These are phyloP conservation scores for Arthrinium puccinioides DNA, from an alignment of 2,329 filamentous ascomycete species.

Conservation along the genomic window DNA sequence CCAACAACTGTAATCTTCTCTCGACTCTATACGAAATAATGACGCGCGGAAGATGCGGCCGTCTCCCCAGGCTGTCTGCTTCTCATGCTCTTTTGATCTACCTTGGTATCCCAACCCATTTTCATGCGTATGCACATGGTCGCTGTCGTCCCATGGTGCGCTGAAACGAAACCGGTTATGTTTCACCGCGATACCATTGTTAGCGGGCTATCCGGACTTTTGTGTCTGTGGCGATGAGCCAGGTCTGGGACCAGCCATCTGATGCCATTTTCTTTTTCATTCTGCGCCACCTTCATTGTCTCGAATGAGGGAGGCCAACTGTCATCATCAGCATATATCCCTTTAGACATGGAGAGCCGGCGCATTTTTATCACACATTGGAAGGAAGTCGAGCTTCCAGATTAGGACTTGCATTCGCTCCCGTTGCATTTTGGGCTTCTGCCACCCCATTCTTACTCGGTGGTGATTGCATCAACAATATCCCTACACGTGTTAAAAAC, in stretches of 20 bases:
- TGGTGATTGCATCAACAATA: too few relatives aligned
- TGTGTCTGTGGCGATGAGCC: neutral
- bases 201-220: neutral
- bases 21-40: slow-evolving; percentile 21
- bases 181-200: slow-evolving; percentile 4
- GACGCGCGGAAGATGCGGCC: slow-evolving; percentile 11
- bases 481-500: too few relatives aligned
- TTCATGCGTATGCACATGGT: neutral
- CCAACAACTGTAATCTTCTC: slow-evolving; percentile 19
- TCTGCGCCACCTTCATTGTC: neutral
- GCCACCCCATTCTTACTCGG: too few relatives aligned
- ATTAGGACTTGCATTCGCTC: too few relatives aligned
- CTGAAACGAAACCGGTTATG: slow-evolving; percentile 4
- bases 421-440: too few relatives aligned
- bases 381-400: too few relatives aligned
- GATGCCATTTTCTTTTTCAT: neutral
- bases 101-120: neutral
- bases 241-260: neutral
- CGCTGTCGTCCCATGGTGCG: slow-evolving; percentile 1
- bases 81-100: neutral
- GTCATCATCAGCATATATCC: slow-evolving; percentile 4
- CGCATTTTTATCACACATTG: too few relatives aligned
- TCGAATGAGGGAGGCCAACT: neutral
- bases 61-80: neutral
- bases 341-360: slow-evolving; percentile 8